Conservation (phyloP, 202 grass and related monocot species). For the Panicum virgatum region DNA sequence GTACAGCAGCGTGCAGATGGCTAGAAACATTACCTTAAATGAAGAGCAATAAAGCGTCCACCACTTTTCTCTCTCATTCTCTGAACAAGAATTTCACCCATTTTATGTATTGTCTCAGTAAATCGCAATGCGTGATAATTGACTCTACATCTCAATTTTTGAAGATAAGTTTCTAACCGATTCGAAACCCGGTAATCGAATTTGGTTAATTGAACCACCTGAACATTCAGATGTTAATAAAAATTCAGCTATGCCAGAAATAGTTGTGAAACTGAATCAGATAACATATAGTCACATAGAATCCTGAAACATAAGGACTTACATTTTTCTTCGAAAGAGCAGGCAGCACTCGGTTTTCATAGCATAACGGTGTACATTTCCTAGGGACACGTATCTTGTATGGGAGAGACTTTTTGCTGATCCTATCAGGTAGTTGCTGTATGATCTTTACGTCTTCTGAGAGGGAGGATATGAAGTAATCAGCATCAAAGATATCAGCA, state of each 20-base stretch:
- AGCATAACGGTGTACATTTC: constrained; percentile 11
- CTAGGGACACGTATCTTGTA: constrained; percentile 10
- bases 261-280: not conserved
- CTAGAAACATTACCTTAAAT: not conserved
- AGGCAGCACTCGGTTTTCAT: not conserved
- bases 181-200: not conserved
- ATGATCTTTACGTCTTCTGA: not conserved
- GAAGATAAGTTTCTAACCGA: constrained; percentile 3
- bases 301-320: not conserved
- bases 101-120: not conserved
- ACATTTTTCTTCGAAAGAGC: constrained; percentile 5
- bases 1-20: not conserved
- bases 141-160: constrained; percentile 20
- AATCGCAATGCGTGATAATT: not conserved
- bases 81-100: not conserved
- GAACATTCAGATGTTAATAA: not conserved
- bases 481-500: not conserved
- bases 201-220: constrained; percentile 11
- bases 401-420: not conserved
- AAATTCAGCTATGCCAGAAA: not conserved
- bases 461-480: not conserved
- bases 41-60: not conserved
- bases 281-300: not conserved
- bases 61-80: constrained; percentile 14
- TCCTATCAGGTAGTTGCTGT: not conserved